Evolutionary conservation across 2,329 filamentous ascomycete species (phyloP).

Genomic region (Allantophomopsis lycopodina): DNA sequence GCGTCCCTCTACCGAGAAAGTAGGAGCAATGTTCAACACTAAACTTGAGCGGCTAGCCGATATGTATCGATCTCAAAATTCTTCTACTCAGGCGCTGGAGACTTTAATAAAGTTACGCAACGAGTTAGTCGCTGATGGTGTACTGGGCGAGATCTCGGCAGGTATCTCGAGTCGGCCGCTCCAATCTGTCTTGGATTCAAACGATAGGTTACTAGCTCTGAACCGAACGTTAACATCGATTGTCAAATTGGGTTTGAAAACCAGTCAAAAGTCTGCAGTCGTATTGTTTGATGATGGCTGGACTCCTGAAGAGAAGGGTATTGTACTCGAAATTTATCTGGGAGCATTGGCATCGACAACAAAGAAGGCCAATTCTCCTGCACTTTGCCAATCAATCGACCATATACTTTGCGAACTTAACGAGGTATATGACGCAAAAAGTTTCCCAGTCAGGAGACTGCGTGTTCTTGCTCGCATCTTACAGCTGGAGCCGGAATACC

Average conservation of each 20-base stretch:
- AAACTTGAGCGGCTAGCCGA: constrained; percentile 59
- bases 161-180: constrained; percentile 35
- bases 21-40: constrained; percentile 41
- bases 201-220: constrained; percentile 34
- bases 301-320: constrained; percentile 35
- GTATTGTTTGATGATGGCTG: constrained; percentile 21
- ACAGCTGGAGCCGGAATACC: constrained; percentile 7
- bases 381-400: constrained; percentile 6
- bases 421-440: constrained; percentile 10
- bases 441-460: constrained; percentile 17
- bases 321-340: constrained; percentile 46
- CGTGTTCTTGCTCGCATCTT: constrained; percentile 12
- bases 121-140: constrained; percentile 43
- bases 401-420: constrained; percentile 11
- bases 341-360: constrained; percentile 21
- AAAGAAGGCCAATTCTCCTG: background rate
- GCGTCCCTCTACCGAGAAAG: constrained; percentile 37
- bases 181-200: constrained; percentile 35
- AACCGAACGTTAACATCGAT: constrained; percentile 45
- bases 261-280: constrained; percentile 39
- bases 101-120: constrained; percentile 47
- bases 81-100: constrained; percentile 40
- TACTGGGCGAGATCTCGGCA: constrained; percentile 36
- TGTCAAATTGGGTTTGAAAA: constrained; percentile 42
- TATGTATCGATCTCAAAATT: constrained; percentile 36